phyloP scores from a whole-genome alignment of 306 rosid species.

The Vachellia pachyceras region DNA sequence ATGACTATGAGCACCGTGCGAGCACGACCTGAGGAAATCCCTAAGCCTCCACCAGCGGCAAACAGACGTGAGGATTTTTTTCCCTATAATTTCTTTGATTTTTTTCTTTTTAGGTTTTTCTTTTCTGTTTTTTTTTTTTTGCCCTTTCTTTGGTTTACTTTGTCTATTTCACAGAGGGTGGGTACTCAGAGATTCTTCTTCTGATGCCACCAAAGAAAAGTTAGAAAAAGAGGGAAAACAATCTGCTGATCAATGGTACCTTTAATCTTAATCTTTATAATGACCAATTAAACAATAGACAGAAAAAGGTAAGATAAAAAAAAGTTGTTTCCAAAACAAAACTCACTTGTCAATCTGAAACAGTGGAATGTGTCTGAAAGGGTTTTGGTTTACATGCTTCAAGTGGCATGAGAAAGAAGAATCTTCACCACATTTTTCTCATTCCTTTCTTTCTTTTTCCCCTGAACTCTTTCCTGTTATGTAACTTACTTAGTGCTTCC shows the following conservation, averaged over 20 bases:
- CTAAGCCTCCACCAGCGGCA: conserved; percentile 71
- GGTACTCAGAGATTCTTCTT: conserved; percentile 48
- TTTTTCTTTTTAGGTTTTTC: background rate
- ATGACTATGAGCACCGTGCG: conserved; percentile 55
- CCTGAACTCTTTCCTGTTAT: conserved; percentile 16
- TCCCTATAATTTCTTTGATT: background rate
- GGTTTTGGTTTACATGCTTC: conserved; percentile 37
- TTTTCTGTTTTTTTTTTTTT: background rate
- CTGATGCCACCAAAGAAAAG: conserved; percentile 38
- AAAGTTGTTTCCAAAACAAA: conserved; percentile 43
- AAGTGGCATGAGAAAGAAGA: conserved; percentile 48
- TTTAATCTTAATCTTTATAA: conserved; percentile 38
- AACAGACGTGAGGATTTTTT: conserved; percentile 71
- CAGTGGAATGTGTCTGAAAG: conserved; percentile 40
- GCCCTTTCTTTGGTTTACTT: background rate
- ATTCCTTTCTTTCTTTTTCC: conserved; percentile 43
- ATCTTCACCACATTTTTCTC: conserved; percentile 48
- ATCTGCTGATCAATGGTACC: conserved; percentile 12
- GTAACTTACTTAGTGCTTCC: conserved; percentile 3
- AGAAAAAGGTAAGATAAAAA: conserved; percentile 44
- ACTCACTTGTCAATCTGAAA: conserved; percentile 44
- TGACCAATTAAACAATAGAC: conserved; percentile 40
- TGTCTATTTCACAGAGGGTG: conserved; percentile 6
- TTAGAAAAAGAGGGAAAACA: conserved; percentile 29
- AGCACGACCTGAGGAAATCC: conserved; percentile 69